These are phyloP conservation scores for Nemania diffusa DNA, from an alignment of 2,329 filamentous ascomycete species.

Conservation along the genomic window DNA sequence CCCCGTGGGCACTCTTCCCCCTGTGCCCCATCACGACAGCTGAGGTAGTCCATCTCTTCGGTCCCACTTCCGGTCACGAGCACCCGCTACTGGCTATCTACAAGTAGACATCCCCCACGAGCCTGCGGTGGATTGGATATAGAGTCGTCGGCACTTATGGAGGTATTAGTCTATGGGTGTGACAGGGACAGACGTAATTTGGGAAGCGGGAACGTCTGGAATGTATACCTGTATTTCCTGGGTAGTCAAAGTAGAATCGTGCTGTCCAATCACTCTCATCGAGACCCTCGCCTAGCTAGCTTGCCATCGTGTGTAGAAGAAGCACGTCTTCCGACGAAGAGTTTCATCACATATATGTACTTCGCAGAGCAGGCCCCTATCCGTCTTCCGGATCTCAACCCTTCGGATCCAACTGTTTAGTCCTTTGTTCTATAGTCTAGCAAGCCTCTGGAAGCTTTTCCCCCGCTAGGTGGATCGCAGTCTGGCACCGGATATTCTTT, in stretches of 20 bases:
- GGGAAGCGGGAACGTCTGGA: no score
- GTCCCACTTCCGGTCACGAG: constrained; percentile 34
- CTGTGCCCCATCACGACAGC: constrained; percentile 22
- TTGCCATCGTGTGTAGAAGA: not conserved
- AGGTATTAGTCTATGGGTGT: constrained; percentile 15
- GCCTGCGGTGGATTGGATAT: constrained; percentile 7
- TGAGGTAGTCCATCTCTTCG: constrained; percentile 16
- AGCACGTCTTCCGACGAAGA: constrained; percentile 14
- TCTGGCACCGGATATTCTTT: constrained; percentile 23
- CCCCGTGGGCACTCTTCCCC: constrained; percentile 9
- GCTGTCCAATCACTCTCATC: constrained; percentile 9
- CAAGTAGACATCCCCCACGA: constrained; percentile 36
- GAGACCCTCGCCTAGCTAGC: constrained; percentile 1
- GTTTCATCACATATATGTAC: constrained; percentile 15
- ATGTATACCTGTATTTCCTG: no score
- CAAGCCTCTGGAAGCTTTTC: not conserved
- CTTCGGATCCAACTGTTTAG: constrained; percentile 6
- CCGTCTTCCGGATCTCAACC: constrained; percentile 12
- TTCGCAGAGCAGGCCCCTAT: constrained; percentile 7
- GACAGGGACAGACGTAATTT: no score
- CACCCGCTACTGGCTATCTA: constrained; percentile 23
- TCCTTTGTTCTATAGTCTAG: not conserved
- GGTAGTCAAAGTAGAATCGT: not conserved
- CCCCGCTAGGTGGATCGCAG: constrained; percentile 7
- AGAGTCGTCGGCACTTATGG: constrained; percentile 5